Evolutionary conservation across 768 basidiomycete genomes (phyloP).

Genomic region (Amanita polypyramis): DNA sequence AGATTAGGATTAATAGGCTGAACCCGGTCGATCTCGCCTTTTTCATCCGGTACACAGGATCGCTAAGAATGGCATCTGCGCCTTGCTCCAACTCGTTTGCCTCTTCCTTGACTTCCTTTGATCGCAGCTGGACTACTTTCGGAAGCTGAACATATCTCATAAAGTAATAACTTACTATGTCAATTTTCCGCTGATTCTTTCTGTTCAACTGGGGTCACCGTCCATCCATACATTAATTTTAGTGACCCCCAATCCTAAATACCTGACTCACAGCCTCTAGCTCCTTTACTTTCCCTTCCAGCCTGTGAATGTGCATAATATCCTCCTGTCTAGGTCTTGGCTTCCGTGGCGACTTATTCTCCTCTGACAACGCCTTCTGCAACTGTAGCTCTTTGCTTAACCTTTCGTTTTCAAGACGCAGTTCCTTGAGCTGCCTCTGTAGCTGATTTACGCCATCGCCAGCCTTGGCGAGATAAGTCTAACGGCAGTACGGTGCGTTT

Average conservation of each 20-base stretch:
- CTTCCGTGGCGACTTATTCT: not conserved
- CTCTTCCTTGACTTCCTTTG: constrained; percentile 25
- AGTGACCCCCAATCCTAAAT: not conserved
- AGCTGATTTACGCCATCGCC: constrained; percentile 10
- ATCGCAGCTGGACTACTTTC: constrained; percentile 10
- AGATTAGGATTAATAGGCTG: not conserved
- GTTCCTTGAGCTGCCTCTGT: constrained; percentile 8
- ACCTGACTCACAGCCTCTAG: constrained; percentile 11
- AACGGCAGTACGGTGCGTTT: not conserved
- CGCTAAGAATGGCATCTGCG: constrained; percentile 19
- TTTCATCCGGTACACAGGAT: constrained; percentile 26
- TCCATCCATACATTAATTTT: not conserved
- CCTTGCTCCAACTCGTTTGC: constrained; percentile 24
- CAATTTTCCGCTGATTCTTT: constrained; percentile 14
- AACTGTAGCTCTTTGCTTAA: constrained; percentile 4
- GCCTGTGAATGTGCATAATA: not conserved
- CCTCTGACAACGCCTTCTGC: constrained; percentile 1
- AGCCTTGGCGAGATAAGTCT: constrained; percentile 12
- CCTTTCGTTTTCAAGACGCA: constrained; percentile 13
- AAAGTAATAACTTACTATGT: constrained; percentile 13
- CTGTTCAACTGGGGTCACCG: constrained; percentile 12
- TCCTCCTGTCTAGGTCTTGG: constrained; percentile 5
- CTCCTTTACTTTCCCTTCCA: constrained; percentile 9
- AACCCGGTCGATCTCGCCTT: constrained; percentile 20
- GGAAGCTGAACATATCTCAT: not conserved